Evolutionary conservation across 1,284 basidiomycete species (phyloP), one percentile per base, ranked within the genome.

Genomic region (Cystobasidium pallidum): DNA sequence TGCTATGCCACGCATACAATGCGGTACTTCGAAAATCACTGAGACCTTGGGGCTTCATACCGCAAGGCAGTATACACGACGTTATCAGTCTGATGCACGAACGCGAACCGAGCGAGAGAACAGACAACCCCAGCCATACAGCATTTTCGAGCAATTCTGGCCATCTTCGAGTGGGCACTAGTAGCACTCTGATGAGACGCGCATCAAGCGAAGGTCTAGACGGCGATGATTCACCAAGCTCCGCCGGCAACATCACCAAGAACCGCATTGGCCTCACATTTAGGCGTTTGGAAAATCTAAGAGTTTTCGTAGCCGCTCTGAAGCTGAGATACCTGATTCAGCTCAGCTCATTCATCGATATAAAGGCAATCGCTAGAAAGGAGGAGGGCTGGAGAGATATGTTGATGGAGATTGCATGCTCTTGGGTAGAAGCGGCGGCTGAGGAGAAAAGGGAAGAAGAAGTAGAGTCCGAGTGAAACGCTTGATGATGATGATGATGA

Each of bases 31-130:
- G 91, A 34, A 85, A 86, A 72, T 92, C 91, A 10, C 86, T 86
- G 62, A 87, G 89, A 75, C 90, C 91, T 1, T 94, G 92, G 91
- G 92, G 92, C 0, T 94, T 89, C 80, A 89, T 94, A 68, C 89
- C 85, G 68, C 82, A 85, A 36, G 86, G 89, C 72, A 86, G 87
- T 2, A 88, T 94, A 24, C 92, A 94, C 78, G 89, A 91, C 77
- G 87, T 92, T 52, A 81, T 87, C 24, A 83, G 85, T 1, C 84
- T 65, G 11, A 65, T 28, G 15, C 62, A 2, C 2, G 30, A 61
- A n/a, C 39, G 58, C n/a, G 6, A 61, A 39, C 10, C 17, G 19
- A 34, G 7, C 39, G 80, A 61, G 39, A 36, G 32, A 61, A 39
- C 43, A n/a, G n/a, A 24, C 19, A 21, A 28, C 15, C 17, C 34